Percentiles rank a stretch among this genome's conserved stretches.
Conservation (phyloP, 768 basidiomycete species). For the Nidularia sp. region DNA sequence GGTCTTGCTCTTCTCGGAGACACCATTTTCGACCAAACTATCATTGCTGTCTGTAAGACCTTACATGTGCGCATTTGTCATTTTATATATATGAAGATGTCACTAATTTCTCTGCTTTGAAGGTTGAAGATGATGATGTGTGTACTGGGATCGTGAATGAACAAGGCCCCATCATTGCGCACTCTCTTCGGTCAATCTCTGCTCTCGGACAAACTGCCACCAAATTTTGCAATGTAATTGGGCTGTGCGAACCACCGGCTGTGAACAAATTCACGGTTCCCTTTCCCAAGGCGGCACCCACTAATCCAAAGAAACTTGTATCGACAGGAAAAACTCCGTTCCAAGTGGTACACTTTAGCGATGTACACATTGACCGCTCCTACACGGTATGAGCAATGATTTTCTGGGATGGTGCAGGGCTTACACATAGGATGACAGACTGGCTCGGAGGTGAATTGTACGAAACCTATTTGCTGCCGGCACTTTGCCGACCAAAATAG, state of each 20-base stretch:
- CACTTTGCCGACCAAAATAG: conserved; percentile 36
- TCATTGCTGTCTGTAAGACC: conserved; percentile 41
- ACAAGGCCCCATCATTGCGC: conserved; percentile 56
- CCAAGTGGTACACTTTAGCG: conserved; percentile 58
- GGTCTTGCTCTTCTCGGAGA: conserved; percentile 46
- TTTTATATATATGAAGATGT: neutral
- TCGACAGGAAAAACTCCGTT: conserved; percentile 40
- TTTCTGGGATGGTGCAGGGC: neutral
- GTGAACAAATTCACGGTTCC: conserved; percentile 40
- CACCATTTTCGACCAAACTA: conserved; percentile 34
- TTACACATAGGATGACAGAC: conserved; percentile 21
- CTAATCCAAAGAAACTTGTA: conserved; percentile 23
- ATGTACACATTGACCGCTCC: conserved; percentile 56
- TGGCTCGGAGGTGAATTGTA: conserved; percentile 53
- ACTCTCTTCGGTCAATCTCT: conserved; percentile 47
- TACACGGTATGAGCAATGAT: conserved; percentile 36
- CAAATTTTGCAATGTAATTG: conserved; percentile 54
- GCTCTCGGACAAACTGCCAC: conserved; percentile 42
- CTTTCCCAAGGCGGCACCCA: conserved; percentile 38
- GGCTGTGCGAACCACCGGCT: conserved; percentile 46
- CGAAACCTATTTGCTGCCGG: conserved; percentile 62
- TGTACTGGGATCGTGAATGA: conserved; percentile 46
- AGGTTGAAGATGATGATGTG: conserved; percentile 55
- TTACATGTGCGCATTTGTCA: conserved; percentile 23
- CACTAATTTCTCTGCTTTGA: neutral